Evolutionary conservation across 2,329 filamentous ascomycete species (phyloP).

Genomic region (Pseudogymnoascus sp.): DNA sequence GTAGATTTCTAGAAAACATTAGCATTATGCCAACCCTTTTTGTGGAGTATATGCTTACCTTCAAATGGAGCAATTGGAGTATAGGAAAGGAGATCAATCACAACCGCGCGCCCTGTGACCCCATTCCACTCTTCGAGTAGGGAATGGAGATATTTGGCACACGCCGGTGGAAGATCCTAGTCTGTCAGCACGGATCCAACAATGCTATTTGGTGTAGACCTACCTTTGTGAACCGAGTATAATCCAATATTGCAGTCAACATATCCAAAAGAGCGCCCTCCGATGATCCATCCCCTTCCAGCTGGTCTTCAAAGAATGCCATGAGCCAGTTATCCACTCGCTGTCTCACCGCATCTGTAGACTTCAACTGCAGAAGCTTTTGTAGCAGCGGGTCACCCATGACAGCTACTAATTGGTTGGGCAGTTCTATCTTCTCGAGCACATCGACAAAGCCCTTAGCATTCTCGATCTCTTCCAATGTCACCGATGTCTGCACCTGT

Average conservation of each 20-base stretch:
- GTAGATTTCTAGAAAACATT: slow-evolving; percentile 40
- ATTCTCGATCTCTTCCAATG: slow-evolving; percentile 70
- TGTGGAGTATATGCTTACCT: slow-evolving; percentile 34
- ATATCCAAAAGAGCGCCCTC: slow-evolving; percentile 45
- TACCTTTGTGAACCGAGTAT: slow-evolving; percentile 50
- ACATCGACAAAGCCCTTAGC: slow-evolving; percentile 62
- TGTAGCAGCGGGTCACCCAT: slow-evolving; percentile 70
- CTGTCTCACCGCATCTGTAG: slow-evolving; percentile 42
- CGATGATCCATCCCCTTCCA: slow-evolving; percentile 44
- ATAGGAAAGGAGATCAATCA: slow-evolving; percentile 53
- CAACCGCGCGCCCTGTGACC: slow-evolving; percentile 39
- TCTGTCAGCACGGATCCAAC: slow-evolving; percentile 17
- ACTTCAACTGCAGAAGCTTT: slow-evolving; percentile 62
- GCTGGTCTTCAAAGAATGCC: slow-evolving; percentile 46
- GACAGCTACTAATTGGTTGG: slow-evolving; percentile 72
- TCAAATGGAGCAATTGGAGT: slow-evolving; percentile 48
- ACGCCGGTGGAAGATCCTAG: slow-evolving; percentile 30
- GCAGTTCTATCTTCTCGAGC: slow-evolving; percentile 71
- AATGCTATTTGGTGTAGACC: slow-evolving; percentile 14
- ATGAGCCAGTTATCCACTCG: slow-evolving; percentile 54
- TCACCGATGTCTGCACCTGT: slow-evolving; percentile 47
- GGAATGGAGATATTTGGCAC: slow-evolving; percentile 41
- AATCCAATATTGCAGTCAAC: slow-evolving; percentile 48
- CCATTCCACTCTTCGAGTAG: slow-evolving; percentile 60
- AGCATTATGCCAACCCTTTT: slow-evolving; percentile 11